These are phyloP conservation scores for Tolypocladium guangdongense DNA, from an alignment of 2,329 filamentous ascomycete species.

Conservation along the genomic window DNA sequence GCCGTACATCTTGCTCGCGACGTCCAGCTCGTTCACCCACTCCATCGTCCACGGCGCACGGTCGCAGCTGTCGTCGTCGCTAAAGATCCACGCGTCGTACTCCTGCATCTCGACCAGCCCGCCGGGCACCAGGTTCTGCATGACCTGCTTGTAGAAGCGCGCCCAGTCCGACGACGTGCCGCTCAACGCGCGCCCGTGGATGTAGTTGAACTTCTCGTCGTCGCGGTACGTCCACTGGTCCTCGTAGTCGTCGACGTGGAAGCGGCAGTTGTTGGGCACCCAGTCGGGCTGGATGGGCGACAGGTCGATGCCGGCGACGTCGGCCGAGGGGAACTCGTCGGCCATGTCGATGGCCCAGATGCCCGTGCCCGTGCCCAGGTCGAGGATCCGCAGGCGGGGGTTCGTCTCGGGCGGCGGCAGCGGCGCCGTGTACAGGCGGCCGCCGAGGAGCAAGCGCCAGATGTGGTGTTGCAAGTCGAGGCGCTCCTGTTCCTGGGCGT, in stretches of 20 bases:
- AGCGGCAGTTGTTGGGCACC: conserved; percentile 51
- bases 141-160: conserved; percentile 18
- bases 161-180: conserved; percentile 22
- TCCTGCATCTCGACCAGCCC: conserved; percentile 28
- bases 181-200: conserved; percentile 22
- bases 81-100: conserved; percentile 26
- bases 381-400: conserved; percentile 32
- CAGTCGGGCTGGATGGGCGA: conserved; percentile 47
- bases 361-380: conserved; percentile 50
- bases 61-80: conserved; percentile 26
- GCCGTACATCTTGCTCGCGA: conserved; percentile 23
- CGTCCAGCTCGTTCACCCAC: conserved; percentile 25
- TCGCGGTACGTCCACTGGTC: conserved; percentile 29
- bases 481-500: conserved; percentile 42
- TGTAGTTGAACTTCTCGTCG: conserved; percentile 27
- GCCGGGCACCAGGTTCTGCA: conserved; percentile 20
- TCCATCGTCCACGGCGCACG: conserved; percentile 26
- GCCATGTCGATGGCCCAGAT: conserved; percentile 51
- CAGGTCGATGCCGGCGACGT: conserved; percentile 40
- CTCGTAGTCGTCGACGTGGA: conserved; percentile 55
- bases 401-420: conserved; percentile 14
- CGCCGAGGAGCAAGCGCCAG: conserved; percentile 33
- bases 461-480: conserved; percentile 45
- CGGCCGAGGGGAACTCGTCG: conserved; percentile 27
- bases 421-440: conserved; percentile 33